Evolutionary conservation across 1,284 basidiomycete genomes (phyloP), one percentile per base, ranked within the genome.

Genomic region (Puccinia polysora): DNA sequence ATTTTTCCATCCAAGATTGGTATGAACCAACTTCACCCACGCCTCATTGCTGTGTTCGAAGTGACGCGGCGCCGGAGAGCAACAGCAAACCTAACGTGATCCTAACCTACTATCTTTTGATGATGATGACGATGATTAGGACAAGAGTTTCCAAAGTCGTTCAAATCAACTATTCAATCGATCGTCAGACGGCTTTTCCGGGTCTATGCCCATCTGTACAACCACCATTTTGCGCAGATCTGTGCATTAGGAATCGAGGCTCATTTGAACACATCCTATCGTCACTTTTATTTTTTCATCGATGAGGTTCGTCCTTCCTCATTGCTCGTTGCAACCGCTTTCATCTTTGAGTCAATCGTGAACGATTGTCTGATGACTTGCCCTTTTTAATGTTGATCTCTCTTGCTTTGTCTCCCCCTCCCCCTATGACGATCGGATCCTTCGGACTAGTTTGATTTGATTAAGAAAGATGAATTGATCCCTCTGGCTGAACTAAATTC

Each of bases 211-310:
- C 96, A 99, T 81, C 88, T 98, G 78, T 99, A 99, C 83, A 96
- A 95, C 84, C 94, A 94, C 77, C 96, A 99, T 81, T 98, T 99
- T 81, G 95, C 97, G 77, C 95, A 97, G 79, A 91, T 98, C 74
- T 98, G 95, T 80, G 96, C 95, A 7, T 82, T 99, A 60, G 93
- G 93, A 15, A 97, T 99, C 74, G 96, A 98, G 85, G 95, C 95
- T 0, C 96, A 99, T 80, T 84, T 99, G 76, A 99, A 99, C 81
- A 99, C 96, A 2, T 97, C 93, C 79, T 99, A 98, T 81, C 87
- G 91, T 34, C 96, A 98, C 82, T 98, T 98, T 83, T 89, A 97
- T 82, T 84, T 98, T 58, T 97, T 98, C 80, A 87, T 97, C 74
- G 88, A 91, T 77, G 95, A 98, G 45, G 68, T 70, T 8, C 20